Evolutionary conservation across 2,329 filamentous ascomycete genomes (phyloP).

Genomic region (Paecilomyces sp.): DNA sequence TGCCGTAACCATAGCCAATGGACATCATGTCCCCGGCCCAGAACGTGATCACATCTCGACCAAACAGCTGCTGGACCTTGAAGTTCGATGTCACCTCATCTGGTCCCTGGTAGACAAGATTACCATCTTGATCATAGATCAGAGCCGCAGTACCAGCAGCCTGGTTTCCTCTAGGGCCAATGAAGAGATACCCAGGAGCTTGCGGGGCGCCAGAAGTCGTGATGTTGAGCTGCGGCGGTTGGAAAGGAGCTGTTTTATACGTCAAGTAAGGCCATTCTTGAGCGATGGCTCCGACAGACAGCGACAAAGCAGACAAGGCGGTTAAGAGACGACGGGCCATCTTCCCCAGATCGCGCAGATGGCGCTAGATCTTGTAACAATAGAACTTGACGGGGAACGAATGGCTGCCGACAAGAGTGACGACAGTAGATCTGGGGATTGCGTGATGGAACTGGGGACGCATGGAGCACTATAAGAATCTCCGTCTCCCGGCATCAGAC

Average conservation of each 20-base stretch:
- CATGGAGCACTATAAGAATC: background rate
- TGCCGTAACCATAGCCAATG: conserved; percentile 22
- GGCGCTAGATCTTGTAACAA: conserved; percentile 15
- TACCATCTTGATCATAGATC: conserved; percentile 29
- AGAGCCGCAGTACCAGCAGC: conserved; percentile 21
- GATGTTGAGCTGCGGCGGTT: conserved; percentile 23
- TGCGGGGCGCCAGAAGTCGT: conserved; percentile 21
- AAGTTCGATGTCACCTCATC: conserved; percentile 25
- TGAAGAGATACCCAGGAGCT: conserved; percentile 27
- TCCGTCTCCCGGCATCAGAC: background rate
- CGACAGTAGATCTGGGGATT: background rate
- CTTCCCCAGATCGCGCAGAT: background rate
- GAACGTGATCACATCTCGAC: conserved; percentile 27
- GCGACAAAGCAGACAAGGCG: background rate
- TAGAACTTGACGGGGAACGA: conserved; percentile 25
- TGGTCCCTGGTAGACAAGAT: conserved; percentile 29
- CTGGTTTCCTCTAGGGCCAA: conserved; percentile 22
- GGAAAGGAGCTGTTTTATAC: conserved; percentile 8
- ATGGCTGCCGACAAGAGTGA: background rate
- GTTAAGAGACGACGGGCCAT: background rate
- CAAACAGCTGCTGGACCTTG: conserved; percentile 26
- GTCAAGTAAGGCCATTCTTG: conserved; percentile 9
- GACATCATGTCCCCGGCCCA: conserved; percentile 24
- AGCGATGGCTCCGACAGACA: background rate
- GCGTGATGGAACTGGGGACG: background rate